Evolutionary conservation across 2,329 filamentous ascomycete genomes (phyloP).

Genomic region (Hypoxylon sp.): DNA sequence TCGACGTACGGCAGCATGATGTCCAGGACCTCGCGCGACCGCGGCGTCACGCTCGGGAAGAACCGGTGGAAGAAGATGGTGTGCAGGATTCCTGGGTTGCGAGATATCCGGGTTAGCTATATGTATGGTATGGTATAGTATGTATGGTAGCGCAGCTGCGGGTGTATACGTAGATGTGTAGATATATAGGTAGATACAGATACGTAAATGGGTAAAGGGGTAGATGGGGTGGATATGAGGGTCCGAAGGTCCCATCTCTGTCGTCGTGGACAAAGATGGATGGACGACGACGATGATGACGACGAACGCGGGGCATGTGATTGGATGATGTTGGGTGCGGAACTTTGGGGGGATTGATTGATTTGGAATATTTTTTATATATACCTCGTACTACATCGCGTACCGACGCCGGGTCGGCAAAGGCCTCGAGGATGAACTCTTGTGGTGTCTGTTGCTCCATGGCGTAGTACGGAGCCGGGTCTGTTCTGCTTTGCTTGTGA

Average conservation of each 20-base stretch:
- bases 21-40: conserved; percentile 90
- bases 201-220: conserved; percentile 14
- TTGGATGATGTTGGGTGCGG: conserved; percentile 23
- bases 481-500: conserved; percentile 24
- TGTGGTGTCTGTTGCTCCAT: conserved; percentile 74
- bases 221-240: conserved; percentile 26
- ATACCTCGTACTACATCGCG: conserved; percentile 90
- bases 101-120: conserved; percentile 21
- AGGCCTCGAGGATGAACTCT: conserved; percentile 94
- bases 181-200: conserved; percentile 55
- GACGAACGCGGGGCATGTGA: conserved; percentile 39
- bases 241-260: conserved; percentile 9
- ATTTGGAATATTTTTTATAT: conserved; percentile 6
- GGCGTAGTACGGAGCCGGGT: conserved; percentile 30
- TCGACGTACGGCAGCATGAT: conserved; percentile 90
- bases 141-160: background rate
- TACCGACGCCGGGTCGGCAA: conserved; percentile 90
- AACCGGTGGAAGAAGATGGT: conserved; percentile 99
- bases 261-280: conserved; percentile 32
- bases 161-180: conserved; percentile 11
- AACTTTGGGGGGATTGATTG: background rate
- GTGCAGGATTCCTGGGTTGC: conserved; percentile 82
- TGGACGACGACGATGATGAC: conserved; percentile 24
- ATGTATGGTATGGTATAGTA: background rate
- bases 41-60: conserved; percentile 88